phyloP scores from a whole-genome alignment of 768 basidiomycete species.

The Xerocomellus amylosporus region DNA sequence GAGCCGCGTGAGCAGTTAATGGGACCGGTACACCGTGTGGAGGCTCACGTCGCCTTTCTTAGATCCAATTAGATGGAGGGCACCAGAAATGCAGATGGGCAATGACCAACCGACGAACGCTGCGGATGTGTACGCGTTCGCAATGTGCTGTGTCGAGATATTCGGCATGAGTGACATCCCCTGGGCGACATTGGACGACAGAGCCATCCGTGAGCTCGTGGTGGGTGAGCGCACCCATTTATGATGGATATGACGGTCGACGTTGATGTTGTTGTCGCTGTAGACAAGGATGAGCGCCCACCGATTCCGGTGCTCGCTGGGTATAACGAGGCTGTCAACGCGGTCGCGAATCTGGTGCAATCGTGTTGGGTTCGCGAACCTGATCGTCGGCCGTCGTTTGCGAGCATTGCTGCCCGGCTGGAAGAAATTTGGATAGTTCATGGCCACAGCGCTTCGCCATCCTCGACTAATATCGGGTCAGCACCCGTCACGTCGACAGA shows the following conservation, averaged over 20 bases:
- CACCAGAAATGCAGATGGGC: constrained; percentile 62
- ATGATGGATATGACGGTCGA: constrained; percentile 2
- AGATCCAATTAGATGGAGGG: constrained; percentile 70
- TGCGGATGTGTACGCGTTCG: constrained; percentile 69
- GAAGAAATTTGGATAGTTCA: constrained; percentile 43
- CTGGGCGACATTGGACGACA: constrained; percentile 52
- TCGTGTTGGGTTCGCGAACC: constrained; percentile 59
- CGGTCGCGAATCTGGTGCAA: constrained; percentile 44
- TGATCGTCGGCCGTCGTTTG: constrained; percentile 50
- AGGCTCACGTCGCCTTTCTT: constrained; percentile 22
- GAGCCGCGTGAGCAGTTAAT: constrained; percentile 38
- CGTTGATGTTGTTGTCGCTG: constrained; percentile 16
- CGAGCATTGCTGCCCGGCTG: constrained; percentile 44
- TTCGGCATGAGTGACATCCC: constrained; percentile 60
- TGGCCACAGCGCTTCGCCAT: constrained; percentile 20
- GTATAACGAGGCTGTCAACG: constrained; percentile 32
- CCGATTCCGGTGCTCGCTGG: constrained; percentile 38
- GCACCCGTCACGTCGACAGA: constrained; percentile 1
- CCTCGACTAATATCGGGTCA: background rate
- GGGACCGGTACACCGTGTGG: background rate
- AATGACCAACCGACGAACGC: constrained; percentile 45
- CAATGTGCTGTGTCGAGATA: constrained; percentile 63
- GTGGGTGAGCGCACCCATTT: constrained; percentile 37
- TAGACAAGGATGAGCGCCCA: constrained; percentile 54
- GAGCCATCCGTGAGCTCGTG: constrained; percentile 49